Base-by-base conservation (phyloP, 2,329 filamentous ascomycete genomes). In the Alternaria angustiovoidea region DNA sequence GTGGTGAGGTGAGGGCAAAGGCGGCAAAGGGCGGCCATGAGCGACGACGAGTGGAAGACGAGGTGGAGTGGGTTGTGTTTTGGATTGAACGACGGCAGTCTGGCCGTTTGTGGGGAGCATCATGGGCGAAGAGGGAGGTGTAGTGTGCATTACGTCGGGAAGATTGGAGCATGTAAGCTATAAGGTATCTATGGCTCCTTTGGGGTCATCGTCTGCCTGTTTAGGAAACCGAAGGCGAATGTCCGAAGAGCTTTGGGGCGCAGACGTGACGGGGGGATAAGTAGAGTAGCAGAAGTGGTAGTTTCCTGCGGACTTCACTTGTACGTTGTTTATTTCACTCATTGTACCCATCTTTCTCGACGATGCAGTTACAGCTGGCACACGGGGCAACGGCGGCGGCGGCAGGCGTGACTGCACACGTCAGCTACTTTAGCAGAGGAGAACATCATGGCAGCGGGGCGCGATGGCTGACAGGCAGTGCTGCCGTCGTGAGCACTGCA, bases 181-280 rank as follows among this genome's bases (percentile, higher is more conserved):
- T 47, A 30, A 26, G 16, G 43, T n/a, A 16, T 30, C 26, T 26
- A 47, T n/a, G 43, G 12, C 43, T 47, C 16, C 43, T 30, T 30
- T 30, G 28, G 28, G 28, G 28, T 30, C 28, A 11, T 11, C 28
- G 28, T 30, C 7, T 30, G n/a, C 43, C 43, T 30, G 26, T 28
- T 16, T 47, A 47, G 43, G 43, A 47, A 47, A 47, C 43, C 43
- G 43, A 47, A 47, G 43, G 43, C 43, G 43, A 47, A 47, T 26
- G 11, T 30, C 43, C 43, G 43, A 47, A 28, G 24, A 30, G 43
- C 5, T 9, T 30, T 47, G 24, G 22, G 43, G 12, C 43, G 8
- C 12, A 47, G 43, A n/a, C 43, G 43, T 30, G 43, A 30, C 14
- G 26, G 43, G 11, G 43, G 43, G 4, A 47, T 47, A 47, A 47